Percentiles rank a stretch among this genome's conserved stretches.
These are phyloP conservation scores for Candida tetrigidarum DNA, from an alignment of 1,139 yeast genomes.

Conservation along the genomic window DNA sequence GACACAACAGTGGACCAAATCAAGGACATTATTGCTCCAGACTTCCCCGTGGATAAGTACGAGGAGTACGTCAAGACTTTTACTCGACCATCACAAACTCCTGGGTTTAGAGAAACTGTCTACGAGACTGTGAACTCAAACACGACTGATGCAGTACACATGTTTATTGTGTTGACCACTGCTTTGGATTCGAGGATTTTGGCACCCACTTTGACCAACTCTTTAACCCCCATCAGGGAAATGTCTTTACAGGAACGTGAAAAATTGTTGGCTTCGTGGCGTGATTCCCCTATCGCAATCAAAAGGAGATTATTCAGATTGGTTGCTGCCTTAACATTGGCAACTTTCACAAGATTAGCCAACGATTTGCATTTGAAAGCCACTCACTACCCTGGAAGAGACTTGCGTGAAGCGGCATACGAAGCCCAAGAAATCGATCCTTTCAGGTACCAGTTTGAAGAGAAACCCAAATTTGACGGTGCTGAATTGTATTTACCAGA, in stretches of 20 bases:
- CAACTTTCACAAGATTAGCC: slow-evolving; percentile 29
- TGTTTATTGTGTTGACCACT: slow-evolving; percentile 29
- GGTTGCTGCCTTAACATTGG: slow-evolving; percentile 27
- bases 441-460: slow-evolving; percentile 36
- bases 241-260: slow-evolving; percentile 39
- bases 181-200: slow-evolving; percentile 35
- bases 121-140: slow-evolving; percentile 21
- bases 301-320: slow-evolving; percentile 36
- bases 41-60: slow-evolving; percentile 33
- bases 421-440: slow-evolving; percentile 31
- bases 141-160: slow-evolving; percentile 22
- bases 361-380: slow-evolving; percentile 40
- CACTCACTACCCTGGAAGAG: slow-evolving; percentile 39
- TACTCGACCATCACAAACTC: slow-evolving; percentile 35
- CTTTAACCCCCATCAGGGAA: slow-evolving; percentile 38
- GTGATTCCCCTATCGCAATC: slow-evolving; percentile 37
- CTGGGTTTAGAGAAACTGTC: slow-evolving; percentile 28
- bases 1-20: slow-evolving; percentile 36
- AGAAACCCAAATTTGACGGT: slow-evolving; percentile 34
- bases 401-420: slow-evolving; percentile 31
- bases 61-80: slow-evolving; percentile 35
- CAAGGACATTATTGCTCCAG: slow-evolving; percentile 29
- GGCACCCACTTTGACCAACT: slow-evolving; percentile 41
- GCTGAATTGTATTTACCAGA: slow-evolving; percentile 41
- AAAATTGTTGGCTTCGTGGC: slow-evolving; percentile 37